These are phyloP conservation scores for Tephrocybe sp. DNA, from an alignment of 768 basidiomycete genomes.

Conservation along the genomic window DNA sequence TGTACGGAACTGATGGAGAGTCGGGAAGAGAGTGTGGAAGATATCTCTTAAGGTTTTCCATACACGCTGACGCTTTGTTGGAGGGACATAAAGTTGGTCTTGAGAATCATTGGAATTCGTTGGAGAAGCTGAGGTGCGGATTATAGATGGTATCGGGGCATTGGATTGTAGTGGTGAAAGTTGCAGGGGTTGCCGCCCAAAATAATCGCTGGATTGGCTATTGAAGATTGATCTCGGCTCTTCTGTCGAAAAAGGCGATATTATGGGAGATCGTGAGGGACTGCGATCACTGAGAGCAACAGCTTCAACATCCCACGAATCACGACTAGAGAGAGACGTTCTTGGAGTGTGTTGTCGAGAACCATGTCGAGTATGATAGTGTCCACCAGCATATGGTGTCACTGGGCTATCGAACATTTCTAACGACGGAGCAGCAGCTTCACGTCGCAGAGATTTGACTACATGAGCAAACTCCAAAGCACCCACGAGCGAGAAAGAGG, in stretches of 20 bases:
- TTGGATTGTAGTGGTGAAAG: slow-evolving; percentile 13
- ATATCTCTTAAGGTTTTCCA: slow-evolving; percentile 37
- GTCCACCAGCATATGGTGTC: slow-evolving; percentile 75
- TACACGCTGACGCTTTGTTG: slow-evolving; percentile 40
- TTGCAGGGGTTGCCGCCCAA: slow-evolving; percentile 4
- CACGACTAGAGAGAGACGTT: slow-evolving; percentile 28
- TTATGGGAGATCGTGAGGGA: slow-evolving; percentile 20
- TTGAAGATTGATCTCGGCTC: slow-evolving; percentile 17
- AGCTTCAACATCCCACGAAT: slow-evolving; percentile 54
- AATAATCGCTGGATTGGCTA: slow-evolving; percentile 17
- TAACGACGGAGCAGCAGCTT: slow-evolving; percentile 61
- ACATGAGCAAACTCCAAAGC: slow-evolving; percentile 96
- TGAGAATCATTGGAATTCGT: slow-evolving; percentile 38
- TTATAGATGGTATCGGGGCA: slow-evolving; percentile 52
- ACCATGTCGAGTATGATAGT: slow-evolving; percentile 51
- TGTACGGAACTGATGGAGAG: slow-evolving; percentile 67
- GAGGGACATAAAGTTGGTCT: slow-evolving; percentile 37
- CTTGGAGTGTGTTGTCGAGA: slow-evolving; percentile 24
- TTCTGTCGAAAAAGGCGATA: slow-evolving; percentile 22
- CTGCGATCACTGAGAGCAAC: slow-evolving; percentile 47
- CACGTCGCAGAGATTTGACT: slow-evolving; percentile 73
- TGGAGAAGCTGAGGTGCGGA: slow-evolving; percentile 55
- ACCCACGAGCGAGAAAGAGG: slow-evolving; percentile 89
- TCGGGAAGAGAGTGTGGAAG: slow-evolving; percentile 79
- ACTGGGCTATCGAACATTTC: slow-evolving; percentile 63